Evolutionary conservation across 495 filamentous ascomycete species (phyloP), one percentile per base, ranked within the genome.

Genomic region (Aspergillus ostianus): DNA sequence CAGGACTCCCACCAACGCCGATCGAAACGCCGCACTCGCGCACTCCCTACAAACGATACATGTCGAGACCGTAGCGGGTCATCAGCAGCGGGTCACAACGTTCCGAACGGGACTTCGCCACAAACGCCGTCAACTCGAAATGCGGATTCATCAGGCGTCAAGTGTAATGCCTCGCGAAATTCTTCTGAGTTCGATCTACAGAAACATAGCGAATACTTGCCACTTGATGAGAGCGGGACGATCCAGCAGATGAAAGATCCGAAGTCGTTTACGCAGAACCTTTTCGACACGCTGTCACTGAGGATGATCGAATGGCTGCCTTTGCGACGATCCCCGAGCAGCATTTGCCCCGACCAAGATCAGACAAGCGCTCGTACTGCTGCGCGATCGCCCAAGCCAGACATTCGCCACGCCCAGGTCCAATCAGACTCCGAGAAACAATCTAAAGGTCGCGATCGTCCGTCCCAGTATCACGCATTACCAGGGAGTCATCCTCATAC

Each of bases 301-400:
- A 87, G 87, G 56, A 90, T 93, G 85, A 74, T 93, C 27, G 90
- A 92, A 69, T 92, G 88, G 88, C 75, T 90, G 44, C 85, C 87
- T 15, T 82, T 87, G 10, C 66, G 74, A 63, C 68, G 77, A 51
- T 57, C 73, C 20, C 63, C 64, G 3, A 73, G 62, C 18, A 51
- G 64, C 4, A 62, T 67, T 53, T 67, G 64, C 29, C 8, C 65
- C 2, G 66, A 67, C 4, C 21, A 47, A 4, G 54, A 56, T 8
- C 53, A 53, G 4, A 9, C 63, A 23, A 26, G 47, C 4, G 18
- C 36, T 0, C 63, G 48, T 21, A n/a, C 57, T 1, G 47, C 47
- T 2, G 44, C 48, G 12, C 57, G 66, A 19, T 48, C 56, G 23
- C 52, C 67, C 17, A 67, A 67, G 17, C 32, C 53, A 1, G 58